Base-by-base conservation (phyloP, 768 basidiomycete genomes). In the Termitomyces sp. region DNA sequence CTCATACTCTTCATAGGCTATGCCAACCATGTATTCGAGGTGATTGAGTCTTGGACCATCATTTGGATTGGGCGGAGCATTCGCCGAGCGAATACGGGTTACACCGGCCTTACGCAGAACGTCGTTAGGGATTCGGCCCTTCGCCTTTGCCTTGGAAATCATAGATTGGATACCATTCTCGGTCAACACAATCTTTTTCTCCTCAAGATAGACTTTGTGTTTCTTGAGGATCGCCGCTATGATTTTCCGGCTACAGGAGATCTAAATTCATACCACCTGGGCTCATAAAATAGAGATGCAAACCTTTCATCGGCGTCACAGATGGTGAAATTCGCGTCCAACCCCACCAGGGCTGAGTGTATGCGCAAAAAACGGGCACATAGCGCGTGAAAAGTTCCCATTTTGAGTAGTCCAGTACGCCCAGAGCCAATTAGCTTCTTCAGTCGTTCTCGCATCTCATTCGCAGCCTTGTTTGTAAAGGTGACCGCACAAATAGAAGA, bases 401-500 rank as follows among this genome's bases (percentile, higher is more conserved):
- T 73, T 58, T 75, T 76, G 22, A 94, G 73, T 36, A 76, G 70
- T 11, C 73, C 69, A 0, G 84, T 85, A 2, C 63, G 64, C 25
- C 78, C 67, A 36, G 81, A 77, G 4, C 91, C 92, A 33, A 96
- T 76, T 3, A 94, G 69, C 56, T 78, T 81, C 18, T 71, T 70
- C 29, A 96, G 72, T 3, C 93, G 78, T 48, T 82, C 76, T 50
- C 81, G 78, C 91, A 94, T 93, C 72, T 94, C 93, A 56, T 83
- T 86, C 1, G 92, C 91, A 15, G 92, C 91, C 68, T 92, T 92
- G 72, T 93, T 93, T 10, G 92, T 94, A 67, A 94, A 96, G 6
- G 80, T 96, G 11, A 94, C 88, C 2, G 87, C 86, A 62, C 86
- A 88, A 68, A 91, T 86, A 16, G 81, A 74, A 4, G 75, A 73